phyloP scores from a whole-genome alignment of 2,329 filamentous ascomycete genomes.

The Pseudopithomyces maydicus region DNA sequence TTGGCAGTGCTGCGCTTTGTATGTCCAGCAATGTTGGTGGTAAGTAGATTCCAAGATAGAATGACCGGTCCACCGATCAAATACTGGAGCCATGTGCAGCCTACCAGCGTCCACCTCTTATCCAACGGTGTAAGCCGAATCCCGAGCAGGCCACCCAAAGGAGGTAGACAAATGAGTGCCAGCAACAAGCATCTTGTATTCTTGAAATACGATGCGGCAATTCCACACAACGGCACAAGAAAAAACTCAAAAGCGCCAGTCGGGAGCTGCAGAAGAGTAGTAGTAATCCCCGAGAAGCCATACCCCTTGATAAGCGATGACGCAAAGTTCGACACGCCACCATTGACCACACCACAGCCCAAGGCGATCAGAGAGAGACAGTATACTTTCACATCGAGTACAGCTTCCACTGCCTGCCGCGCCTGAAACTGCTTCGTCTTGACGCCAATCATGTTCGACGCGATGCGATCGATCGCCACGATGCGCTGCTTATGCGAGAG shows the following conservation, averaged over 20 bases:
- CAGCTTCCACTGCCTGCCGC: conserved; percentile 47
- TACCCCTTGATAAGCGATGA: conserved; percentile 54
- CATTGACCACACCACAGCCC: conserved; percentile 55
- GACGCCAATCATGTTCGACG: conserved; percentile 49
- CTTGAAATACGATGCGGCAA: conserved; percentile 38
- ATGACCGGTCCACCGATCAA: conserved; percentile 57
- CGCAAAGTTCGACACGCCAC: conserved; percentile 57
- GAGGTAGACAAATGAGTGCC: conserved; percentile 50
- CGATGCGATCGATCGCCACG: conserved; percentile 48
- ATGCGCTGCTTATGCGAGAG: conserved; percentile 46
- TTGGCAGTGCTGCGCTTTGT: conserved; percentile 58
- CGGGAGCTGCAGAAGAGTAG: conserved; percentile 51
- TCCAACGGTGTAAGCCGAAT: conserved; percentile 54
- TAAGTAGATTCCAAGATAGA: conserved; percentile 57
- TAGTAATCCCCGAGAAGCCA: conserved; percentile 47
- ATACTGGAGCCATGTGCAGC: conserved; percentile 60
- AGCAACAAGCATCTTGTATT: conserved; percentile 38
- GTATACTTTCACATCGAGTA: conserved; percentile 48
- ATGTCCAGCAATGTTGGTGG: conserved; percentile 52
- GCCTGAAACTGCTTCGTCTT: conserved; percentile 46
- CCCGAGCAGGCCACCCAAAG: conserved; percentile 57
- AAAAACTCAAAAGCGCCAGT: conserved; percentile 52
- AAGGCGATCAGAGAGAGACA: conserved; percentile 50
- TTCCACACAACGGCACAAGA: conserved; percentile 41
- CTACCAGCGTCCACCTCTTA: conserved; percentile 56